phyloP scores from a whole-genome alignment of 2,329 filamentous ascomycete genomes.

The Arthrobotrys musiformis region DNA sequence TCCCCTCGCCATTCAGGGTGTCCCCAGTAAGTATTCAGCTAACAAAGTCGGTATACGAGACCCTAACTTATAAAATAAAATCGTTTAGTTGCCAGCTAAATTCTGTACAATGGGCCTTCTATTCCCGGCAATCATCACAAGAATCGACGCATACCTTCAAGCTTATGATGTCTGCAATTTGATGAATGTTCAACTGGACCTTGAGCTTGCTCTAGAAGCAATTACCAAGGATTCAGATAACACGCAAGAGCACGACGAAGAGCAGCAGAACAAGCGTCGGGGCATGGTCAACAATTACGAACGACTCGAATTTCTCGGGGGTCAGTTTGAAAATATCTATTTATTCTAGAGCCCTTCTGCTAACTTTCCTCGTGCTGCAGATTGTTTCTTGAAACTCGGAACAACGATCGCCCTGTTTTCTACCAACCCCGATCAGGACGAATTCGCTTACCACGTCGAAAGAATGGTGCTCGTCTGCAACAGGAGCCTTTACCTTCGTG shows the following conservation, averaged over 20 bases:
- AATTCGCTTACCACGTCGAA: conserved; percentile 88
- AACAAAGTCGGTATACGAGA: background rate
- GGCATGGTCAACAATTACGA: conserved; percentile 97
- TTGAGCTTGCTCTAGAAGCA: conserved; percentile 82
- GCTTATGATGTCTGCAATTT: conserved; percentile 77
- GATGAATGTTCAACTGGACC: conserved; percentile 70
- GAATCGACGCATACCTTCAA: conserved; percentile 83
- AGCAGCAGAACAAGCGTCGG: conserved; percentile 77
- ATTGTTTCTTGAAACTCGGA: conserved; percentile 92
- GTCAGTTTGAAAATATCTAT: background rate
- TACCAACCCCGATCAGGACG: conserved; percentile 78
- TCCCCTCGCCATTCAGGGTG: conserved; percentile 79
- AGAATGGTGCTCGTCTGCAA: conserved; percentile 94
- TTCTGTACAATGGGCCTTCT: conserved; percentile 78
- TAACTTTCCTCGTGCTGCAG: conserved; percentile 61
- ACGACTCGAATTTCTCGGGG: conserved; percentile 86
- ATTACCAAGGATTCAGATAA: conserved; percentile 93
- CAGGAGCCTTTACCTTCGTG: conserved; percentile 83
- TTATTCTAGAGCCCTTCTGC: background rate
- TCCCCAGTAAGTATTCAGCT: conserved; percentile 72
- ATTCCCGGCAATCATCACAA: conserved; percentile 85
- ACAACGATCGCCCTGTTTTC: conserved; percentile 89
- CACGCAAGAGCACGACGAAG: conserved; percentile 75
- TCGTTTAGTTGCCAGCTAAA: conserved; percentile 71
- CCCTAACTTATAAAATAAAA: background rate